phyloP scores from a whole-genome alignment of 495 filamentous ascomycete genomes.

The Sordaria brevicollis region DNA sequence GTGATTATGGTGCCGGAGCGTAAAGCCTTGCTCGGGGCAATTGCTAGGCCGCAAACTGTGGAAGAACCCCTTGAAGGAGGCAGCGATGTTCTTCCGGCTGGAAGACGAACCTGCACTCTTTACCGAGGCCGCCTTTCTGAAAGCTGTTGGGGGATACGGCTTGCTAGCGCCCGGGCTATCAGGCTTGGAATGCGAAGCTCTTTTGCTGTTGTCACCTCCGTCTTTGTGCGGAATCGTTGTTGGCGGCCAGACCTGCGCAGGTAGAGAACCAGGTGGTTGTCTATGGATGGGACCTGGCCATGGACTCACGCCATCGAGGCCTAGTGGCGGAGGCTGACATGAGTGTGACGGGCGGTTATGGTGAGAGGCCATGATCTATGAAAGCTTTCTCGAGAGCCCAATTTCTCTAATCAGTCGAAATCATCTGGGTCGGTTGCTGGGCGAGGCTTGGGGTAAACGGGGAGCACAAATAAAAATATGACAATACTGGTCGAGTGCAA shows the following conservation, averaged over 20 bases:
- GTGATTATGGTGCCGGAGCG: conserved; percentile 9
- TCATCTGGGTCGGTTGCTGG: no score
- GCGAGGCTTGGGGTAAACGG: no score
- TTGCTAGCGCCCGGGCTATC: neutral
- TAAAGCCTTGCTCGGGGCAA: conserved; percentile 33
- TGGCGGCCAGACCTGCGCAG: neutral
- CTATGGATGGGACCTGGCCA: neutral
- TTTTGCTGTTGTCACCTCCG: neutral
- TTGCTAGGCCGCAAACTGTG: conserved; percentile 27
- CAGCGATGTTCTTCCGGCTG: conserved; percentile 3
- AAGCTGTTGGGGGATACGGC: neutral
- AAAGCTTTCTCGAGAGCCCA: no score
- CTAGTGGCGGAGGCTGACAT: neutral
- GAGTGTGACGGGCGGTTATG: neutral
- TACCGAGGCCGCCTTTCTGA: neutral
- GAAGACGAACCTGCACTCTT: neutral
- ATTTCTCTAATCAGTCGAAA: no score
- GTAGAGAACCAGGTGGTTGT: neutral
- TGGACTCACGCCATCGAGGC: neutral
- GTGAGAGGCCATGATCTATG: neutral
- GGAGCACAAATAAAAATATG: no score
- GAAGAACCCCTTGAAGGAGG: conserved; percentile 20
- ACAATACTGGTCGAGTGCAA: no score
- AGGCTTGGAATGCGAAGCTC: neutral
- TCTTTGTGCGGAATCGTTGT: neutral